Evolutionary conservation across 1,139 yeast species (phyloP).

Genomic region (Diutina neorugosa): DNA sequence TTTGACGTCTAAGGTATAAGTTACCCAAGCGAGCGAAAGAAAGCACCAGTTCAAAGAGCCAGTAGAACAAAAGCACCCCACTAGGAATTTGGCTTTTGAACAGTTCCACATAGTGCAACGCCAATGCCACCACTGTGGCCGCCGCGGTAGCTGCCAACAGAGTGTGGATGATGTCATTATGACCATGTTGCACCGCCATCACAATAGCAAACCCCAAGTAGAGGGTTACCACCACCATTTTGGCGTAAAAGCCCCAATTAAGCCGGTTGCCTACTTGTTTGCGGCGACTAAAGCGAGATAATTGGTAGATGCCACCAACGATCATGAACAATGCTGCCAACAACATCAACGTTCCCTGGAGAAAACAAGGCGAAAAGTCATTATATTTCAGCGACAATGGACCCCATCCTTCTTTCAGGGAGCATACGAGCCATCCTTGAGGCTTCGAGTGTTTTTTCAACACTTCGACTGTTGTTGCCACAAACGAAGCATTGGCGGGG

Average conservation of each 20-base stretch:
- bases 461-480: not conserved
- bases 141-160: conserved; percentile 25
- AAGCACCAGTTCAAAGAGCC: conserved; percentile 47
- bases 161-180: conserved; percentile 30
- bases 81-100: conserved; percentile 53
- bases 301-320: conserved; percentile 37
- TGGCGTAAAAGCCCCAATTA: conserved; percentile 31
- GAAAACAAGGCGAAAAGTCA: conserved; percentile 74
- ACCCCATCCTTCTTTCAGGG: conserved; percentile 54
- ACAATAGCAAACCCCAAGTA: conserved; percentile 27
- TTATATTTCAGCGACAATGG: conserved; percentile 47
- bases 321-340: conserved; percentile 41
- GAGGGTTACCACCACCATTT: conserved; percentile 25
- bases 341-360: conserved; percentile 56
- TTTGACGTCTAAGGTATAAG: conserved; percentile 32
- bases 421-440: not conserved
- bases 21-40: conserved; percentile 31
- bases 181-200: conserved; percentile 11
- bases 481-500: not conserved
- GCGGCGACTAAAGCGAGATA: conserved; percentile 22
- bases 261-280: conserved; percentile 18
- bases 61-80: conserved; percentile 61
- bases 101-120: conserved; percentile 62
- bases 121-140: conserved; percentile 33
- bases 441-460: not conserved